These are phyloP conservation scores for Yarrowia osloensis DNA, from an alignment of 805 yeast genomes.

Conservation along the genomic window DNA sequence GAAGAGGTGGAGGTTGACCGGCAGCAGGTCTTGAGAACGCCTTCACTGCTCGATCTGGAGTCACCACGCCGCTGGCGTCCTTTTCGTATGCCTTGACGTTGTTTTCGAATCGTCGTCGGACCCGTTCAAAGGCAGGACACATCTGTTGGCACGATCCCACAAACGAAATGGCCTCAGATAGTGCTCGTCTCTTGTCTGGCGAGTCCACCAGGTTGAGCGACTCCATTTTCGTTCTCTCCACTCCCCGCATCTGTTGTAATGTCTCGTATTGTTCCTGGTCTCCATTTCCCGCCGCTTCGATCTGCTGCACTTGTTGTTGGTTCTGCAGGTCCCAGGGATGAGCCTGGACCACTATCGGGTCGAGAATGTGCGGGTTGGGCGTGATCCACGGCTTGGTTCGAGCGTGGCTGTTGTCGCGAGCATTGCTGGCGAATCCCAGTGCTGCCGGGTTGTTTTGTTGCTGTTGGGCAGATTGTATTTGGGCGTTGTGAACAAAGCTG, in stretches of 20 bases:
- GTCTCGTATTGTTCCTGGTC: not conserved
- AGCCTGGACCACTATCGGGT: not conserved
- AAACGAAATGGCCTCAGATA: slow-evolving; percentile 86
- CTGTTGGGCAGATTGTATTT: not conserved
- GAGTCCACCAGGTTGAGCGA: slow-evolving; percentile 78
- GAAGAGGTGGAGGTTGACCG: slow-evolving; percentile 96
- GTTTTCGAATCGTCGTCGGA: slow-evolving; percentile 82
- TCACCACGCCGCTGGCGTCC: slow-evolving; percentile 62
- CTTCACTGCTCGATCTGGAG: slow-evolving; percentile 68
- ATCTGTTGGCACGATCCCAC: slow-evolving; percentile 87
- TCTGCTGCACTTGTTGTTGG: slow-evolving; percentile 58
- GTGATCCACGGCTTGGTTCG: not conserved
- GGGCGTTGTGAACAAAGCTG: not conserved
- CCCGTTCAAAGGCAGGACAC: slow-evolving; percentile 94
- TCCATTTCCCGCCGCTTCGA: slow-evolving; percentile 44
- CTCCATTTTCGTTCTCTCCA: slow-evolving; percentile 80
- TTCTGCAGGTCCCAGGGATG: slow-evolving; percentile 74
- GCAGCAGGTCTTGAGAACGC: slow-evolving; percentile 97
- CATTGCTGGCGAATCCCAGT: not conserved
- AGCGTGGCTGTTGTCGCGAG: not conserved
- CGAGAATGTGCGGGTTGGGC: slow-evolving; percentile 10
- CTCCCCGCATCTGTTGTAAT: slow-evolving; percentile 67
- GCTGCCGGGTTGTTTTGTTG: not conserved
- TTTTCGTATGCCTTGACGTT: slow-evolving; percentile 79
- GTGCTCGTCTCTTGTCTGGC: slow-evolving; percentile 75